Base-by-base conservation (phyloP, 2,329 filamentous ascomycete species). In the Beauveria sp. region DNA sequence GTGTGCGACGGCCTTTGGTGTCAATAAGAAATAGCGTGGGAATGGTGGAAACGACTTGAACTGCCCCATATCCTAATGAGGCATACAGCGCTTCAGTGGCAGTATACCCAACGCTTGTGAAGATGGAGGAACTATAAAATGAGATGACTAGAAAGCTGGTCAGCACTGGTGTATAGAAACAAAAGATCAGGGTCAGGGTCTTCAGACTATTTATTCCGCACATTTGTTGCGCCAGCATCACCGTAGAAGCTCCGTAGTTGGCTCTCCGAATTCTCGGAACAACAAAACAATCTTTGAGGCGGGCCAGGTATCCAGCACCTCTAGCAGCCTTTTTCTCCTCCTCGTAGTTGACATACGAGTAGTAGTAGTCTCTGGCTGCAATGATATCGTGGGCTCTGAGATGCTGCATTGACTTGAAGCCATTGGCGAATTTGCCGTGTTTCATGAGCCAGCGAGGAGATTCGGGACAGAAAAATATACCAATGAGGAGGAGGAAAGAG, bases 171-270 rank as follows among this genome's bases (percentile, higher is more conserved):
- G 16, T 55, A 53, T 63, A 81, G 76, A 3, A 80, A 81, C 1
- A n/a, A 16, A 24, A 81, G 82, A 42, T 22, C 5, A 2, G 34
- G 34, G 34, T 6, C 4, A 16, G 34, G 12, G 34, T 38, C 34
- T 8, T 38, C 34, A 38, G 14, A 67, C 66, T 69, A 62, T 69
- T 69, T 49, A 69, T 68, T 3, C 67, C 66, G 68, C 83, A 86
- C 79, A 87, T 85, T 72, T 88, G 85, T 71, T 89, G 86, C 0
- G 84, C 85, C 69, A 88, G 82, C 90, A 95, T 95, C 66, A 93
- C 89, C 1, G 86, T 86, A 62, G 86, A 88, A 1, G 89, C 88
- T 34, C 89, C 90, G 51, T 88, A 82, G 26, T 86, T 92, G 1
- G 91, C 90, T 42, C 87, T 80, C 43, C 87, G 79, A n/a, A 89